Evolutionary conservation across 2,329 filamentous ascomycete species (phyloP).

Genomic region (Nannizziopsis arthrosporioides): DNA sequence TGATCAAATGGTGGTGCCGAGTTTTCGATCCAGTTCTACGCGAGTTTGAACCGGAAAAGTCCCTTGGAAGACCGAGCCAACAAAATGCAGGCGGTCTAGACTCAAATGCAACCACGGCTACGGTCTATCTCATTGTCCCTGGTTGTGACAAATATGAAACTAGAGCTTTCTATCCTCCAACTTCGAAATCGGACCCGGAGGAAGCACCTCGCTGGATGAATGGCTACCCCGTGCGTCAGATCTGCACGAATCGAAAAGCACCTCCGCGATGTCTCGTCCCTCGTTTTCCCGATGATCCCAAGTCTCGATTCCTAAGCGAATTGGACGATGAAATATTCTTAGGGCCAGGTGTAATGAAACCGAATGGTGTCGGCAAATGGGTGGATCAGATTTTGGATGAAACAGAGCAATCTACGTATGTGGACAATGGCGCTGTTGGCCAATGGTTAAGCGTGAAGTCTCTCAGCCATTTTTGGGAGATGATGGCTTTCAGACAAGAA

Average conservation of each 20-base stretch:
- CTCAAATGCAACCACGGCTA: slow-evolving; percentile 40
- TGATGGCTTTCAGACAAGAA: slow-evolving; percentile 94
- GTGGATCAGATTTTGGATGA: background rate
- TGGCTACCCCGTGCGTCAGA: slow-evolving; percentile 61
- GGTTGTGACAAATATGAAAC: slow-evolving; percentile 75
- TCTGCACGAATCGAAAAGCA: slow-evolving; percentile 56
- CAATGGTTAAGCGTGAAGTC: slow-evolving; percentile 74
- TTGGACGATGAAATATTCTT: slow-evolving; percentile 71
- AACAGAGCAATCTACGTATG: background rate
- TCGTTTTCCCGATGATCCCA: slow-evolving; percentile 88
- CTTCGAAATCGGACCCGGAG: slow-evolving; percentile 28
- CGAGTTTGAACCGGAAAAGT: slow-evolving; percentile 34
- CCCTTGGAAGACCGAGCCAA: slow-evolving; percentile 21
- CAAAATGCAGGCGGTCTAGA: slow-evolving; percentile 17
- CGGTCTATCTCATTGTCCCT: slow-evolving; percentile 75
- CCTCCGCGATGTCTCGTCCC: slow-evolving; percentile 78
- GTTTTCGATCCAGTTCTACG: slow-evolving; percentile 65
- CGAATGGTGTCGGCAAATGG: slow-evolving; percentile 36
- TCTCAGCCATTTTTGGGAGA: slow-evolving; percentile 93
- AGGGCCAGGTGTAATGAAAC: slow-evolving; percentile 12
- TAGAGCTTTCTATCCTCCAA: slow-evolving; percentile 60
- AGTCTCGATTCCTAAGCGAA: slow-evolving; percentile 77
- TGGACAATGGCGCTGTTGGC: slow-evolving; percentile 21
- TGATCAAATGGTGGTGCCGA: slow-evolving; percentile 94
- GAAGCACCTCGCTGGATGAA: slow-evolving; percentile 39